Base-by-base conservation (phyloP, 495 filamentous ascomycete species). In the Penicillium manginii region DNA sequence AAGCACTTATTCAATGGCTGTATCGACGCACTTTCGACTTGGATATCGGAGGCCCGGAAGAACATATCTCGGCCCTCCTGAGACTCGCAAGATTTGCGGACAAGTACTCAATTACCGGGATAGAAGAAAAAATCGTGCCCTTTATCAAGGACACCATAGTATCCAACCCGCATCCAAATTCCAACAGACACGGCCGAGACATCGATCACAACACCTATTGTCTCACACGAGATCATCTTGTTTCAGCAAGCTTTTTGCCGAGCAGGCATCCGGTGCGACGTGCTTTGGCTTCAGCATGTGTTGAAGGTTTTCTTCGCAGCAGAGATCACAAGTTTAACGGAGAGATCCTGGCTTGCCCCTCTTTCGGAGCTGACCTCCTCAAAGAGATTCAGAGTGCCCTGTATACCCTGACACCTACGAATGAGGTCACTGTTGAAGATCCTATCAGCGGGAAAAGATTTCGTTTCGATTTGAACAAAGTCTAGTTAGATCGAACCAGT, bases 1-100 rank as follows among this genome's bases (percentile, higher is more conserved):
- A 68, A 55, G 51, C 61, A 50, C 57, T 74, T 6, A 50, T 68
- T 9, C 66, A 73, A 46, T 73, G 64, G 66, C 5, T 70, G 10
- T 72, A 62, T 45, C 54, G 61, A 15, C 49, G 65, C 57, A 52
- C 46, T 32, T 43, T 70, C 50, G 21, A 59, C 2, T 60, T 65
- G 29, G 50, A 52, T 29, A 35, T 61, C 5, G 50, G 49, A 17
- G n/a, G 26, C 40, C 61, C 61, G 40, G 52, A 57, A 26, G 50
- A 64, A 1, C 21, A 51, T 11, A 70, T 73, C 14, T 52, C 68
- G 2, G 57, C 64, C 4, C 15, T 58, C 0, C 65, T 74, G 15
- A 69, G 71, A 54, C 65, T 71, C 19, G 61, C 47, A 10, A 67
- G 70, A 53, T 37, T 75, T 22, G 64, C 66, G 26, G 72, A 72